phyloP scores from a whole-genome alignment of 2,329 filamentous ascomycete species.

The Graphilbum sp. region DNA sequence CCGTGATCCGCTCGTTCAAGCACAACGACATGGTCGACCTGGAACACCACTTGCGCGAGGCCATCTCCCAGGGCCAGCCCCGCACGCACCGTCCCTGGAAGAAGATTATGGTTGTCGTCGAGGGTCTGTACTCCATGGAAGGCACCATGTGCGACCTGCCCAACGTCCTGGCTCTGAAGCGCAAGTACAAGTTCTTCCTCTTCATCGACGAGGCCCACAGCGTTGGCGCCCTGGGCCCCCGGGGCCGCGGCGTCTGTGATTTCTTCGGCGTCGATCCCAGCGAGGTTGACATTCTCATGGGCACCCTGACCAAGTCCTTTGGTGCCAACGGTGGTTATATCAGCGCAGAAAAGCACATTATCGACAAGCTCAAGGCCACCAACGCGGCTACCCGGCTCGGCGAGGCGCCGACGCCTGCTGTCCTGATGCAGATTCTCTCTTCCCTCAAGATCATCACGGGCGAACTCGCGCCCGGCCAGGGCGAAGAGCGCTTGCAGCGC shows the following conservation, averaged over 20 bases:
- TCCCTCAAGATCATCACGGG: constrained; percentile 81
- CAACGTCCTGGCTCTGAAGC: constrained; percentile 70
- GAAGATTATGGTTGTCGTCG: constrained; percentile 93
- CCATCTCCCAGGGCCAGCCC: constrained; percentile 90
- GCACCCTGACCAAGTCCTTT: constrained; percentile 94
- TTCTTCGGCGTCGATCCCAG: constrained; percentile 84
- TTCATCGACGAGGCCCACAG: constrained; percentile 97
- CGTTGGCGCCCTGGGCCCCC: constrained; percentile 77
- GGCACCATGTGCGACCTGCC: constrained; percentile 98
- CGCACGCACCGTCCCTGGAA: constrained; percentile 98
- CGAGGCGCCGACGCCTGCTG: constrained; percentile 73
- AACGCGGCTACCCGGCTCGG: constrained; percentile 80
- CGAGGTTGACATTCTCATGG: constrained; percentile 93
- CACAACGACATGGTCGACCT: constrained; percentile 91
- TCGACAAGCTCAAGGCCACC: constrained; percentile 74
- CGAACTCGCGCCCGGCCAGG: constrained; percentile 76
- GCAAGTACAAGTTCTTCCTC: constrained; percentile 91
- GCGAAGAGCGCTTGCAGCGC: constrained; percentile 85
- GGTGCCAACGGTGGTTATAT: constrained; percentile 96
- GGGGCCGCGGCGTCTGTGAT: constrained; percentile 85
- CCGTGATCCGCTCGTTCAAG: constrained; percentile 91
- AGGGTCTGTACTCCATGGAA: constrained; percentile 98
- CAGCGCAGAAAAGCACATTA: constrained; percentile 73
- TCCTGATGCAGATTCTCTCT: constrained; percentile 79
- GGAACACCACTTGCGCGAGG: constrained; percentile 73